phyloP scores from a whole-genome alignment of 2,329 filamentous ascomycete genomes.

The Epichloe typhina region DNA sequence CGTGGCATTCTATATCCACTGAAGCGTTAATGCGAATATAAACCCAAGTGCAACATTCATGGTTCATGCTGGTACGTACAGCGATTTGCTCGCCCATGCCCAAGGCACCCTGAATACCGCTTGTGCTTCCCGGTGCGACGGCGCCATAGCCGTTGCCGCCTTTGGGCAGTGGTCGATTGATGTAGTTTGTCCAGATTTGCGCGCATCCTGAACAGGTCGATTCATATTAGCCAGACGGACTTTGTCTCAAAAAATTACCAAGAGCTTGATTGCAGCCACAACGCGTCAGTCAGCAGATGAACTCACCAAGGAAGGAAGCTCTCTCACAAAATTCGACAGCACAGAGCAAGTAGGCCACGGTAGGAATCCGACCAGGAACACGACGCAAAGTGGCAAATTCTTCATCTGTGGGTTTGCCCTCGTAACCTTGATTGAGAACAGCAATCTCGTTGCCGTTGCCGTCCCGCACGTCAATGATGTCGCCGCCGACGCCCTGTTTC shows the following conservation, averaged over 20 bases:
- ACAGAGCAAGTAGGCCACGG: slow-evolving; percentile 41
- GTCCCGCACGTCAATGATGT: not conserved
- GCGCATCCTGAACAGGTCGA: slow-evolving; percentile 7
- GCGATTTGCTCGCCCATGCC: slow-evolving; percentile 32
- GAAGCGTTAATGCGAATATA: too few species aligned
- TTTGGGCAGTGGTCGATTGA: slow-evolving; percentile 44
- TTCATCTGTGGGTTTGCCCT: slow-evolving; percentile 36
- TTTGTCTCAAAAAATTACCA: too few species aligned
- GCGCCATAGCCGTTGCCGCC: slow-evolving; percentile 34
- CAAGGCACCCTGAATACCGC: slow-evolving; percentile 41
- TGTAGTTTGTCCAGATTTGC: slow-evolving; percentile 37
- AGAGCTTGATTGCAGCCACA: too few species aligned
- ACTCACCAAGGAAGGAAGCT: slow-evolving; percentile 45
- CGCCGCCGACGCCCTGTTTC: not conserved
- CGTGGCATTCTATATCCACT: slow-evolving; percentile 11
- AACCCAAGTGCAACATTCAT: too few species aligned
- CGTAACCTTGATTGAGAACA: slow-evolving; percentile 12
- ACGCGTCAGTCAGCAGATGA: too few species aligned
- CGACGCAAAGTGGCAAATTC: slow-evolving; percentile 38
- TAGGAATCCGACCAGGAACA: slow-evolving; percentile 37
- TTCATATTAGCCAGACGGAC: not conserved
- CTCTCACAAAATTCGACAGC: slow-evolving; percentile 47
- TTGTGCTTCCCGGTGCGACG: slow-evolving; percentile 23
- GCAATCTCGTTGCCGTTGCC: slow-evolving; percentile 4
- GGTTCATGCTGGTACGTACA: slow-evolving; percentile 1